Base-by-base conservation (phyloP, 768 basidiomycete genomes). In the Lactifluus pinguis region DNA sequence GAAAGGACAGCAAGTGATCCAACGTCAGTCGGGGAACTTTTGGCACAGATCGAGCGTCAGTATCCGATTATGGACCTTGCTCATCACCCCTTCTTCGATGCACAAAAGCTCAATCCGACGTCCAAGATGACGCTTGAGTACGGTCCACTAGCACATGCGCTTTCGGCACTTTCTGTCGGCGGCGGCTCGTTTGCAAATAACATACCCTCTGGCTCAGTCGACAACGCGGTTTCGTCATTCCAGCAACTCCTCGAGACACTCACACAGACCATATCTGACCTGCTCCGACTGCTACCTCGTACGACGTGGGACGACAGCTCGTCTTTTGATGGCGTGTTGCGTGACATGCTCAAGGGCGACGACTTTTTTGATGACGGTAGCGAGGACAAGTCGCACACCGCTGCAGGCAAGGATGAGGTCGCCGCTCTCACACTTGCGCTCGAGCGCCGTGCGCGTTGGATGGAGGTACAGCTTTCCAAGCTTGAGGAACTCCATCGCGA, bases 301-400 rank as follows among this genome's bases (percentile, higher is more conserved):
- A 90, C 88, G 10, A 92, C 90, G 1, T 92, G 89, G 91, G 88
- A 91, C 60, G 90, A 92, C 67, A 90, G 87, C 63, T 91, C 91
- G 0, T 92, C 89, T 10, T 92, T 92, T 66, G 89, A 92, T 66
- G 87, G 89, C 39, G 88, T 91, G 21, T 75, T 92, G 21, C 81
- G 87, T 53, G 91, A 93, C 64, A 92, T 92, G 88, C 79, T 92
- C 45, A 91, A 87, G 70, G 89, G 89, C 7, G 89, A 92, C 62
- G 91, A 92, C 69, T 88, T 90, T 69, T 76, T 91, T 39, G 90
- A 91, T 59, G 79, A 79, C 3, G 81, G 80, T 5, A 85, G 87
- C 47, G 86, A 85, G 53, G 77, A 78, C 29, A 80, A 79, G 82
- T 83, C 57, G 75, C 77, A 30, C 74, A 4, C 79, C 19, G 82